Percentiles rank a stretch among this genome's conserved stretches.
Evolutionary conservation across 441 rosid species (phyloP).

Genomic region (Metrosideros polymorpha): DNA sequence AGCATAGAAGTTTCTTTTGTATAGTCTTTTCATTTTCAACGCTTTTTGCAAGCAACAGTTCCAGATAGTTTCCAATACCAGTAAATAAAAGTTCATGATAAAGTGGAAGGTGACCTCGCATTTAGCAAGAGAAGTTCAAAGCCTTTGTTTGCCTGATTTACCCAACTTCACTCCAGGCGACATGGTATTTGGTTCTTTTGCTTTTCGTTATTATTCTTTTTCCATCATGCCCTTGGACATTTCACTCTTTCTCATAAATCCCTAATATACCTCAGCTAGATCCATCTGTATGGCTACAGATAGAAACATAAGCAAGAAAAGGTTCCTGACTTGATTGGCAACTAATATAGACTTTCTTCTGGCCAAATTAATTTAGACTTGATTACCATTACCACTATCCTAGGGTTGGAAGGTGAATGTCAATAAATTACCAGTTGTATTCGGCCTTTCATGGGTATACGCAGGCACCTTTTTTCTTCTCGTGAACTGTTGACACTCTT

Average conservation of each 20-base stretch:
- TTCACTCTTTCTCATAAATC: not conserved
- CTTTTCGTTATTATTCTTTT: not conserved
- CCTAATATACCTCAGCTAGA: too few species aligned
- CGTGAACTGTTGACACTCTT: slow-evolving; percentile 22
- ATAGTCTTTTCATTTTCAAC: not conserved
- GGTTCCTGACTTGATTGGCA: not conserved
- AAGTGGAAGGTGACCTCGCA: not conserved
- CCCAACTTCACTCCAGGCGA: not conserved
- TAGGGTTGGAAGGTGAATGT: not conserved
- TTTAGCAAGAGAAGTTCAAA: not conserved
- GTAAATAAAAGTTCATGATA: not conserved
- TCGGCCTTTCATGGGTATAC: slow-evolving; percentile 45
- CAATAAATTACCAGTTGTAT: slow-evolving; percentile 39
- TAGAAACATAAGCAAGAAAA: not conserved
- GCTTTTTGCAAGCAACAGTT: not conserved
- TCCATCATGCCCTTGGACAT: not conserved
- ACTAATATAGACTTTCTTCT: not conserved
- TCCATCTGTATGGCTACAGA: not conserved
- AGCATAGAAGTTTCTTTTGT: not conserved
- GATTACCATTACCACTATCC: not conserved
- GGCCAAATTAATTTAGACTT: not conserved
- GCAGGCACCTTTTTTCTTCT: slow-evolving; percentile 27
- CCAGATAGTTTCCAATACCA: not conserved
- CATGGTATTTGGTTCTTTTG: not conserved
- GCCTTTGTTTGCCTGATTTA: not conserved